phyloP scores from a whole-genome alignment of 2,329 filamentous ascomycete genomes.

The Fusarium tjaetaba region DNA sequence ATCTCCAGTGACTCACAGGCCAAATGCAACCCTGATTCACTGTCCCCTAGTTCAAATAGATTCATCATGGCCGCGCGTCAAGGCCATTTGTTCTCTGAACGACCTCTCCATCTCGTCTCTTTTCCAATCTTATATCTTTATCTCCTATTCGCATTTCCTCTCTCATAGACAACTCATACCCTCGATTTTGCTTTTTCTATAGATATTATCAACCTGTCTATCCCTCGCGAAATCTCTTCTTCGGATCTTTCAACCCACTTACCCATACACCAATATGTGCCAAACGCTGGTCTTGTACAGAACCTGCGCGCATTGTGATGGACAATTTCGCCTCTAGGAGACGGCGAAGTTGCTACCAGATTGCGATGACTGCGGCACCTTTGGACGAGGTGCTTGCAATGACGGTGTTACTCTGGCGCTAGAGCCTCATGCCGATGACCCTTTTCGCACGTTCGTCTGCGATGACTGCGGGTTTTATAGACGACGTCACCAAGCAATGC shows the following conservation, averaged over 20 bases:
- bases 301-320: constrained; percentile 35
- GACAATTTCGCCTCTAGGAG: constrained; percentile 27
- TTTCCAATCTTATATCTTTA: background rate
- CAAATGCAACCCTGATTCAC: background rate
- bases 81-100: background rate
- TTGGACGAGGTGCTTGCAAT: constrained; percentile 27
- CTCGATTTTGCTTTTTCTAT: background rate
- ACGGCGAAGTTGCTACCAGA: constrained; percentile 32
- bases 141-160: background rate
- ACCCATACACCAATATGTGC: constrained; percentile 13
- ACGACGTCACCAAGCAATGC: constrained; percentile 4
- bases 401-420: constrained; percentile 25
- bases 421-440: constrained; percentile 22
- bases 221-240: background rate
- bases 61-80: background rate
- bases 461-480: constrained; percentile 13
- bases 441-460: constrained; percentile 24
- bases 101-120: background rate
- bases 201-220: background rate
- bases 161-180: background rate
- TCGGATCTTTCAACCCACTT: background rate
- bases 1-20: background rate
- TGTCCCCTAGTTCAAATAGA: background rate
- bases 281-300: constrained; percentile 29
- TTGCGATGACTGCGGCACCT: constrained; percentile 33